Evolutionary conservation across 2,329 filamentous ascomycete species (phyloP), one percentile per base, ranked within the genome.

Genomic region (Botrytis aclada): DNA sequence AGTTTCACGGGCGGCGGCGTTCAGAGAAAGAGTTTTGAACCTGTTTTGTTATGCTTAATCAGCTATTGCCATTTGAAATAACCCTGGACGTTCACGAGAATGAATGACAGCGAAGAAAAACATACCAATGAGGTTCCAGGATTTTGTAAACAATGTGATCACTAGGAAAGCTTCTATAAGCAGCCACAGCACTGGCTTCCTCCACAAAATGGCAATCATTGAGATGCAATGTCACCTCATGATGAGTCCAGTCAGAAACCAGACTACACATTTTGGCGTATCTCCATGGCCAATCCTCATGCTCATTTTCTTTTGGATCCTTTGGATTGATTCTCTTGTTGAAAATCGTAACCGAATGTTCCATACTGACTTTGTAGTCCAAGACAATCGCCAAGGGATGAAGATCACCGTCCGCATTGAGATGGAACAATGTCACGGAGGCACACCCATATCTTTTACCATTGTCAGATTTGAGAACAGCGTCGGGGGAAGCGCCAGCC

Each of bases 281-380:
- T 56, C 86, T 80, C 85, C 86, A 87, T 0, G 85, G 81, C 84
- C 84, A 87, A 78, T 87, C 85, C 1, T 79, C 77, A 69, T 81
- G 82, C 74, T 86, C 82, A 32, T 78, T 75, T 43, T 73, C 74
- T 3, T 74, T 77, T 1, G 79, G 73, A 60, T 82, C 81, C 0
- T 76, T 74, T 0, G 84, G 81, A 0, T 74, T 76, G n/a, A 82
- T 75, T 4, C 84, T 80, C 71, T 82, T 81, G 80, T 87, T 87
- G 82, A 86, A 87, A 72, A 87, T 83, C 60, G 82, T 83, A 63
- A 87, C 82, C 0, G 85, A 87, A 34, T 83, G 80, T 3, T 81
- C 79, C 77, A 84, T 81, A 64, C 76, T 82, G 2, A 79, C 81
- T 73, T 82, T 83, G 79, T 84, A 86, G 77, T 87, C 85, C 69